phyloP scores from a whole-genome alignment of 352 stramenopile genomes.

The Phytophthora sp. region DNA sequence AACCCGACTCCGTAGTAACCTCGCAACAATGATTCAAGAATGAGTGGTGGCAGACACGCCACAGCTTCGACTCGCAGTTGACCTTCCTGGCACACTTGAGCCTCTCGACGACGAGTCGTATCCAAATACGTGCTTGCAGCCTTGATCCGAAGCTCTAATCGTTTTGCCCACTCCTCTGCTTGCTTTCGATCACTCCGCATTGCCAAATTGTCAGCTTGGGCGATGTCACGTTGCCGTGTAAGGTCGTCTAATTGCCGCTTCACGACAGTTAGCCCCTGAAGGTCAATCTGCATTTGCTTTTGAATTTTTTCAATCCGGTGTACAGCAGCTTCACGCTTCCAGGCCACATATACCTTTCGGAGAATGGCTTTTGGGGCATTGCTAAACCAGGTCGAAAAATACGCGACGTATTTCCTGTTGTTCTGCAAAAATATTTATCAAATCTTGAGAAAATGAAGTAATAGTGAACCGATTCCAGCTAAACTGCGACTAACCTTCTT shows the following conservation, averaged over 20 bases:
- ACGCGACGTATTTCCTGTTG: conserved; percentile 72
- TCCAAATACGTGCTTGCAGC: conserved; percentile 62
- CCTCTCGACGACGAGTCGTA: conserved; percentile 50
- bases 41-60: conserved; percentile 61
- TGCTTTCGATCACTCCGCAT: conserved; percentile 70
- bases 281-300: conserved; percentile 42
- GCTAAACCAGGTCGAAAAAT: conserved; percentile 77
- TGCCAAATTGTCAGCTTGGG: conserved; percentile 54
- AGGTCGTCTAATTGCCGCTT: conserved; percentile 67
- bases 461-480: no score
- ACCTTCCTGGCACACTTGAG: conserved; percentile 62
- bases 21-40: conserved; percentile 72
- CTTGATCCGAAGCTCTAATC: conserved; percentile 61
- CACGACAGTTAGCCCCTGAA: conserved; percentile 37
- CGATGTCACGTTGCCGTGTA: conserved; percentile 48
- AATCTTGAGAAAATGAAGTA: background rate
- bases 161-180: conserved; percentile 53
- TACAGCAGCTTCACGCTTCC: conserved; percentile 47
- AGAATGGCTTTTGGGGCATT: conserved; percentile 57
- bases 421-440: conserved; percentile 38
- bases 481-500: conserved; percentile 62
- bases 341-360: conserved; percentile 57
- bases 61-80: conserved; percentile 70
- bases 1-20: conserved; percentile 70
- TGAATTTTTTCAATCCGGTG: conserved; percentile 41